Evolutionary conservation across 2,329 filamentous ascomycete species (phyloP), one percentile per base, ranked within the genome.

Genomic region (Cadophora sp.): DNA sequence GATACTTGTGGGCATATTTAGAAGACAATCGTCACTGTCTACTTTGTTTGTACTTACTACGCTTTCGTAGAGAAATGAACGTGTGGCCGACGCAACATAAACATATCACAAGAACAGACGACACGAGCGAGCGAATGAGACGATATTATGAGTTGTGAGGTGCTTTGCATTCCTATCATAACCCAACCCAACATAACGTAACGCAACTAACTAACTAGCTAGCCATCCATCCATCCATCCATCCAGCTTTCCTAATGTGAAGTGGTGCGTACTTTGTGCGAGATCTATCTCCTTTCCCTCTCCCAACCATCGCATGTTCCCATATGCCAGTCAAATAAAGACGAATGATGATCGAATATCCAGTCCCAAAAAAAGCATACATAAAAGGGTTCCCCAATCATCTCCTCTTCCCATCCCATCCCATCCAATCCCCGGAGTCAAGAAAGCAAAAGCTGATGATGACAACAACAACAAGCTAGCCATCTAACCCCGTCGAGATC

Each of bases 401-500:
- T 58, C 27, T 30, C 6, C 27, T 3, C 27, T 4, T 30, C 36
- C 27, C 30, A 27, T n/a, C 22, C 43, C 27, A 51, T n/a, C n/a
- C 20, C 24, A 39, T 55, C 47, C 36, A 64, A 71, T 71, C 72
- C 70, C 71, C 72, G 70, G 69, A 72, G 68, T 72, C 55, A 62
- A 30, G 65, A 65, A 59, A 56, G 51, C n/a, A 43, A 60, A 62
- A n/a, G 59, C 59, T 50, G 33, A 51, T 20, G 43, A 61, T 14
- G 62, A 66, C 16, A 22, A 64, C 55, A 62, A 64, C n/a, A 30
- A 66, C 43, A 62, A 56, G 33, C 20, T 50, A 66, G 62, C 66
- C 64, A 61, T 65, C 53, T 64, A 66, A 68, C 69, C 71, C 72
- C 72, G 72, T 74, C 66, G 72, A 73, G 72, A 74, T 68, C 53